Conservation (phyloP, 306 rosid genomes). For the Malus fusca region DNA sequence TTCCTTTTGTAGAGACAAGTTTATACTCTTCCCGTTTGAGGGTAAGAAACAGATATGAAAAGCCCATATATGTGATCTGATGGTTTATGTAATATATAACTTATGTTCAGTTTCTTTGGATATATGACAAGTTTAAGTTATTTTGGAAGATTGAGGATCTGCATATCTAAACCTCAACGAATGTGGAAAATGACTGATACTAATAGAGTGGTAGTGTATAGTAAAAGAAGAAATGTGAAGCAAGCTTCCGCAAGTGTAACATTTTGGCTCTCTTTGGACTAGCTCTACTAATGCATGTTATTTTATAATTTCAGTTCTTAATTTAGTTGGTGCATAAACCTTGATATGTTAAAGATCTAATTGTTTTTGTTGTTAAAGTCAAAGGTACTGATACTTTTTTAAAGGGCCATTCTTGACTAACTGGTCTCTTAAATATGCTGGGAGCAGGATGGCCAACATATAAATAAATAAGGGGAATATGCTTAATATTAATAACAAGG, state of each 20-base stretch:
- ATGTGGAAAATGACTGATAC: not conserved
- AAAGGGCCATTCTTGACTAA: not conserved
- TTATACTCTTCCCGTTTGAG: not conserved
- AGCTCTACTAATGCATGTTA: not conserved
- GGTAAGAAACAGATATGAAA: not conserved
- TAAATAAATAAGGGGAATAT: not conserved
- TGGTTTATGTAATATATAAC: not conserved
- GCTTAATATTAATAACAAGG: not conserved
- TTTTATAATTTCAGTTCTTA: not conserved
- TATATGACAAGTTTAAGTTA: not conserved
- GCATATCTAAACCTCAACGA: not conserved
- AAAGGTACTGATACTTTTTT: not conserved
- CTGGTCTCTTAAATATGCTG: not conserved
- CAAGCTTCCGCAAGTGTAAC: not conserved
- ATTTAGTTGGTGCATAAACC: not conserved
- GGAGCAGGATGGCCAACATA: not conserved
- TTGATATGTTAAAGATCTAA: not conserved
- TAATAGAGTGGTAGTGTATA: not conserved
- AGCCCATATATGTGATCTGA: not conserved
- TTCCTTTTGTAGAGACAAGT: not conserved
- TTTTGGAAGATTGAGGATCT: not conserved
- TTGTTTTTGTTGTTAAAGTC: not conserved
- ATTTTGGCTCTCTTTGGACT: not conserved
- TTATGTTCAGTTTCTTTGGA: not conserved
- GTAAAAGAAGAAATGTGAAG: not conserved